Base-by-base conservation (phyloP, 306 rosid species). In the Prunus armeniaca region DNA sequence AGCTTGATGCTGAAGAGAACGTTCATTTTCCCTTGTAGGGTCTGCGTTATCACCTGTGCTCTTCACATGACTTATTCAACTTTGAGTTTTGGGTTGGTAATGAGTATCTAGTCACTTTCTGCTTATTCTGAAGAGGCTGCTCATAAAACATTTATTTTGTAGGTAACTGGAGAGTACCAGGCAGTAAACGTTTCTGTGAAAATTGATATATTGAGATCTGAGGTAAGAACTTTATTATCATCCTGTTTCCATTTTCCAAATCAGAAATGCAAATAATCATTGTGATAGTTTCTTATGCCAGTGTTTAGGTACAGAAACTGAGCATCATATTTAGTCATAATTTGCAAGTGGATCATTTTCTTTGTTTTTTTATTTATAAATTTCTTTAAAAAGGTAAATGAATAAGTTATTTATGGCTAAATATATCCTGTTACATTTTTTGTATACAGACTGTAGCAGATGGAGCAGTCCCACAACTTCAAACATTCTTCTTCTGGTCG, bases 51-150 rank as follows among this genome's bases (percentile, higher is more conserved):
- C 99, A 95, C 88, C 87, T 95, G 77, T 84, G 87, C 70, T 83
- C 96, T 72, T 92, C 99, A 2, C 99, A 95, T 83, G 99, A 92
- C 87, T 86, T 95, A 54, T 95, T 95, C 97, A 90, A 92, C 89
- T 95, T 90, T 71, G 99, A 90, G 72, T 95, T 89, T 78, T 95
- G 99, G 99, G 99, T 95, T 77, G 30, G 97, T 78, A 78, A 75
- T 79, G 67, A 65, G 65, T 79, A 32, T 76, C 41, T 79, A 70
- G 71, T 85, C 58, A 75, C 67, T 79, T 71, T 52, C 76, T 83
- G 56, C 69, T 74, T 77, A 69, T 79, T 65, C 45, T 68, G 84
- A 75, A 80, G 74, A 20, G 79, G 71, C 76, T 80, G 55, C 75
- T 84, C 65, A 83, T 76, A 74, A 71, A 56, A 70, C 65, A 50